phyloP scores from a whole-genome alignment of 2,329 filamentous ascomycete genomes.

The Fusarium sp. region DNA sequence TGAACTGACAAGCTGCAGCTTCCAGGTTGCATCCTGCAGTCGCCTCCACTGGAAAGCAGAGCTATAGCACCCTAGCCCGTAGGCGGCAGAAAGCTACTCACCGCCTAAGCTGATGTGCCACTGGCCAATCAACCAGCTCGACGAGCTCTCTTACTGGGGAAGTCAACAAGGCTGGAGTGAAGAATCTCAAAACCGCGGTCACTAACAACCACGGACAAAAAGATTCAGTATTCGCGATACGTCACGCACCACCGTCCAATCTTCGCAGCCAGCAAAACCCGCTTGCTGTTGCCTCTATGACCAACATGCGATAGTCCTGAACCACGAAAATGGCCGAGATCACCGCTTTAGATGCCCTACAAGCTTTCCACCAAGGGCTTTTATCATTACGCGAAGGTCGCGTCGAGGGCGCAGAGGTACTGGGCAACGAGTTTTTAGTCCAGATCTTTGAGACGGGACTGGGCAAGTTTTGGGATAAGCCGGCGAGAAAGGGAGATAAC shows the following conservation, averaged over 20 bases:
- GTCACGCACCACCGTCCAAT: conserved; percentile 44
- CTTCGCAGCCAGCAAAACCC: conserved; percentile 37
- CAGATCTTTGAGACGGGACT: conserved; percentile 79
- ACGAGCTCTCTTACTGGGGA: conserved; percentile 41
- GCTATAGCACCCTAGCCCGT: conserved; percentile 9
- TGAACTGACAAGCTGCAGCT: conserved; percentile 13
- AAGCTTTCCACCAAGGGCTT: conserved; percentile 88
- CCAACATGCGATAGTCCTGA: conserved; percentile 62
- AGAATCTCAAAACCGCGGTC: conserved; percentile 50
- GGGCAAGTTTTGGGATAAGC: conserved; percentile 79
- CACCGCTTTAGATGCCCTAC: conserved; percentile 80
- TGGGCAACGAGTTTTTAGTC: conserved; percentile 77
- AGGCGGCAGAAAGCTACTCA: conserved; percentile 52
- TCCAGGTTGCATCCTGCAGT: not conserved
- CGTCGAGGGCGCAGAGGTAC: conserved; percentile 69
- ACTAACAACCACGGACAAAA: conserved; percentile 42
- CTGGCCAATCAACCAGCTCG: conserved; percentile 45
- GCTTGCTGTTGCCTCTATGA: conserved; percentile 36
- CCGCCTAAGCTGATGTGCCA: conserved; percentile 5
- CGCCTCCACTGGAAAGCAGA: conserved; percentile 15
- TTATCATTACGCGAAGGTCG: conserved; percentile 79
- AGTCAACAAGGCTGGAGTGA: conserved; percentile 49
- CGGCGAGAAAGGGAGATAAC: conserved; percentile 79
- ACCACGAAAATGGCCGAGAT: conserved; percentile 75
- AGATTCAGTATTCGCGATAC: conserved; percentile 41